Base-by-base conservation (phyloP, 495 filamentous ascomycete species). In the Tuber microsphaerosporum region DNA sequence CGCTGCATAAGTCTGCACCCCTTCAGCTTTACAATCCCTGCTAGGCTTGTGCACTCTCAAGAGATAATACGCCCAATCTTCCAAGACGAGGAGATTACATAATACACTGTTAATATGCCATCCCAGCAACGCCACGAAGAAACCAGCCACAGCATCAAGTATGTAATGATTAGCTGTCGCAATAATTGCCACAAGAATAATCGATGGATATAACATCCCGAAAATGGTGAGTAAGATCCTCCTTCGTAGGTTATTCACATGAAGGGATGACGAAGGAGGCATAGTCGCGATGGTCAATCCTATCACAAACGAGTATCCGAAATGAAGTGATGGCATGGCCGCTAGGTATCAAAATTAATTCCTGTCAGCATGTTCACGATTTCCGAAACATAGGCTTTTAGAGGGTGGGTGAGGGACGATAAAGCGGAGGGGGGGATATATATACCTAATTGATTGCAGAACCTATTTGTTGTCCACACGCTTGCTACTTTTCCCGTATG, bases 391-490 rank as follows among this genome's bases (percentile, higher is more conserved):
- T 16, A 17, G 14, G 14, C 14, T 34, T 17, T 65, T 4, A 34
- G 56, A 19, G 56, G 56, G 26, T 34, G 26, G 56, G n/a, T 34
- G 56, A 65, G 56, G 26, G 26, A 65, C 17, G 56, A 19, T 19
- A 34, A 65, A 34, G 56, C 12, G 56, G 34, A 12, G 56, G 26
- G 22, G 5, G 17, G 56, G 56, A 34, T 31, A 65, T 65, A 65
- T 65, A 81, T 82, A 88, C 87, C 87, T 78, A 89, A 89, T 80
- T 90, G 88, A 75, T 89, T 89, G 81, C 88, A 91, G 81, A 92
- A 92, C 41, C 86, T 85, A 82, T 92, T 92, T 61, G 90, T 87
- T 0, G 91, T 92, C 91, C 91, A 93, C 7, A 93, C 89, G 76
- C 87, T 89, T 69, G 87, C 85, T 22, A 87, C 85, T 76, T 91